phyloP scores from a whole-genome alignment of 2,329 filamentous ascomycete genomes.

The Hymenoscyphus repandus region DNA sequence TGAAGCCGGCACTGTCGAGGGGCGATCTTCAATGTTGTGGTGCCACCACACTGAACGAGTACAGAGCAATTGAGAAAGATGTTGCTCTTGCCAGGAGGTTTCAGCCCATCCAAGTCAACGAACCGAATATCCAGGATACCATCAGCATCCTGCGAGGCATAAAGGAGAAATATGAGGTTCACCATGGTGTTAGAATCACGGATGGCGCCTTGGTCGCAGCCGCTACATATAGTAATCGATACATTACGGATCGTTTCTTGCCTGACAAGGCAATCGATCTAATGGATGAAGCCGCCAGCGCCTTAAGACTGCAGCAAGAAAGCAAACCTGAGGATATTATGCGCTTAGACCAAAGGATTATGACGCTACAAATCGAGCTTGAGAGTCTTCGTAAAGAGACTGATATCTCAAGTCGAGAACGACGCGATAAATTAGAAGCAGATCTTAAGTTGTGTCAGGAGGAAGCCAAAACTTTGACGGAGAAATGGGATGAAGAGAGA shows the following conservation, averaged over 20 bases:
- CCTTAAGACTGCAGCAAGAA: conserved; percentile 86
- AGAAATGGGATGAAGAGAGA: conserved; percentile 87
- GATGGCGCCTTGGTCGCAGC: conserved; percentile 89
- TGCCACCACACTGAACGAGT: conserved; percentile 89
- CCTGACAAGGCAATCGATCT: conserved; percentile 97
- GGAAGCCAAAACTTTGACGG: conserved; percentile 67
- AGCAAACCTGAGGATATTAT: conserved; percentile 95
- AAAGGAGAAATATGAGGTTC: conserved; percentile 96
- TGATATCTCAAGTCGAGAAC: conserved; percentile 81
- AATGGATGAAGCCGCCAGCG: conserved; percentile 91
- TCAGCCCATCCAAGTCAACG: conserved; percentile 89
- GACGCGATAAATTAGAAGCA: conserved; percentile 77
- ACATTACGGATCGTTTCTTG: conserved; percentile 92
- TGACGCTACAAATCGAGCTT: conserved; percentile 95
- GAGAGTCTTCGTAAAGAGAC: conserved; percentile 93
- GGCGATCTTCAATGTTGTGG: conserved; percentile 94
- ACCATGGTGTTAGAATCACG: conserved; percentile 92
- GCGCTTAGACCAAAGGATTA: conserved; percentile 86
- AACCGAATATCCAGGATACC: conserved; percentile 85
- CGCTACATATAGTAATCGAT: conserved; percentile 87
- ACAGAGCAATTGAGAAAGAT: conserved; percentile 91
- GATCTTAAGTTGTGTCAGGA: conserved; percentile 72
- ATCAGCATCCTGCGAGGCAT: conserved; percentile 94
- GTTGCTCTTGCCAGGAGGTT: conserved; percentile 88
- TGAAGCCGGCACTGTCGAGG: conserved; percentile 89